Base-by-base conservation (phyloP, 331 rosid genomes). In the Prunus yedoensis region DNA sequence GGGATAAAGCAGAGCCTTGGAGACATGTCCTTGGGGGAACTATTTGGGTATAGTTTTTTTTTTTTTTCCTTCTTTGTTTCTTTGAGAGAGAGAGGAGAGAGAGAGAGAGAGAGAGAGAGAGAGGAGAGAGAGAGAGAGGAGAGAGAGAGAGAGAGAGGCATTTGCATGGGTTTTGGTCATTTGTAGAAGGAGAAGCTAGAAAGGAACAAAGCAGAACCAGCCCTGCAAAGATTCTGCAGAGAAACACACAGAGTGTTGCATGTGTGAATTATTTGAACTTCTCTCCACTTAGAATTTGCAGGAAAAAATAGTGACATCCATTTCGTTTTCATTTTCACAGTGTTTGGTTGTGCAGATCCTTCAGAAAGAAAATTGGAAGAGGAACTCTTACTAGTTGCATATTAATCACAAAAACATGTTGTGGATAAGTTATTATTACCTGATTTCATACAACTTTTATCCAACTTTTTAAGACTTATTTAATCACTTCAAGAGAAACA, bases 211-310 rank as follows among this genome's bases (percentile, higher is more conserved):
- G 56, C 59, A 52, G 41, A 88, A 85, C 61, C 54, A 52, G 41
- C 74, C 66, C 90, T 85, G 85, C 84, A 88, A 91, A 91, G 90
- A 91, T 87, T 91, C 97, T 84, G 54, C 69, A 54, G 43, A 63
- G 50, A 30, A 17, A 50, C 54, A 25, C 28, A 47, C 8, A 32
- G 35, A 67, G 66, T 27, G 67, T n/a, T 45, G 14, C 32, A 21
- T 35, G 67, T 11, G 52, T 60, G 71, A 60, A 74, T 76, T 27
- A 79, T 83, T 86, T 72, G 14, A 77, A 73, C 38, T 70, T 86
- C 76, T 85, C 85, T 84, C 90, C 89, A 83, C 79, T 87, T 70
- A 66, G 80, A 80, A 80, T 80, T 87, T 86, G 84, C 77, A 81
- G 89, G 90, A n/a, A 56, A 78, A 80, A 81, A 78, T 77, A 62